phyloP scores from a whole-genome alignment of 345 rosid genomes.

The Populus nigra region DNA sequence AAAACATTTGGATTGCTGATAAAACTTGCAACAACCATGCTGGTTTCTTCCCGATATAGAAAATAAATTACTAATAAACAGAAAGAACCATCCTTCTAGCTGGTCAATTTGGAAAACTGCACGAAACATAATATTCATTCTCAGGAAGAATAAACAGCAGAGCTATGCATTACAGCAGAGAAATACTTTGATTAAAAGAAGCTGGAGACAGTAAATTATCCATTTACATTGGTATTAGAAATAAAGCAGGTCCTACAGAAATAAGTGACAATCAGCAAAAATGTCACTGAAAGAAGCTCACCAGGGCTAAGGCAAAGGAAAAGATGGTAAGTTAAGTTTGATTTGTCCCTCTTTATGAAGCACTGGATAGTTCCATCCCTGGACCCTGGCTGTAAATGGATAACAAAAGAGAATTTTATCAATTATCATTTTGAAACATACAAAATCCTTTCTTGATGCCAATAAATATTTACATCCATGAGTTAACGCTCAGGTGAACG shows the following conservation, averaged over 20 bases:
- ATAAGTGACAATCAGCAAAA: not conserved
- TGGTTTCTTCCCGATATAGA: not conserved
- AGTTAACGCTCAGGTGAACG: not conserved
- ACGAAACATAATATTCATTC: not conserved
- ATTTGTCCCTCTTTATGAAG: constrained; percentile 88
- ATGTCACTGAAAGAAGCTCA: constrained; percentile 26
- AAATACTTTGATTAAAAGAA: not conserved
- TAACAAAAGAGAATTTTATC: constrained; percentile 18
- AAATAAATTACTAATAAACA: not conserved
- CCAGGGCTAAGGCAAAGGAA: constrained; percentile 92
- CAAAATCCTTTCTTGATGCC: not conserved
- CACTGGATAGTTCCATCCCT: constrained; percentile 87
- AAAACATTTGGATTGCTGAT: not conserved
- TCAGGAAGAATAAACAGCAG: not conserved
- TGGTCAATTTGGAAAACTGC: not conserved
- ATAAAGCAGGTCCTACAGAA: not conserved
- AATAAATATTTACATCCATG: not conserved
- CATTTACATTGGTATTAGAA: not conserved
- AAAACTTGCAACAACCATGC: not conserved
- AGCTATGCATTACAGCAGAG: not conserved
- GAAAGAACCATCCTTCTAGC: not conserved
- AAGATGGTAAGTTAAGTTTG: constrained; percentile 82
- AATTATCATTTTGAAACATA: not conserved
- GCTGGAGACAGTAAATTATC: not conserved
- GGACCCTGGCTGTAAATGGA: constrained; percentile 66